A percentile compares a stretch with the other conserved stretches of the same genome.
Conservation (phyloP, 1,284 basidiomycete genomes). For the Sporisorium scitamineum region DNA sequence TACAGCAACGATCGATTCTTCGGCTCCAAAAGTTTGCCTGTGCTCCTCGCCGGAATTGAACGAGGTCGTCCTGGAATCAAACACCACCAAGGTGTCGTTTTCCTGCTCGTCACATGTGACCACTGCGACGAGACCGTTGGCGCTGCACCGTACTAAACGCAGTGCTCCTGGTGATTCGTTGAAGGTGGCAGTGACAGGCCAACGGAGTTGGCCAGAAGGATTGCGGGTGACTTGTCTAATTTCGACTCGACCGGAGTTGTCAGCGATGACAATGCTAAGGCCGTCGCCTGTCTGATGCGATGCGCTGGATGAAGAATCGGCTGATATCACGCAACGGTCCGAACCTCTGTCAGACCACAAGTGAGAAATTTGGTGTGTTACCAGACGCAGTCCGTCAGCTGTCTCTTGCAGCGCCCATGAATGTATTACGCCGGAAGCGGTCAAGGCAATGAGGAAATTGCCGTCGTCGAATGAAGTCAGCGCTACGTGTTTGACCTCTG, state of each 20-base stretch:
- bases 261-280: conserved; percentile 16
- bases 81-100: conserved; percentile 74
- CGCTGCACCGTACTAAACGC: conserved; percentile 4
- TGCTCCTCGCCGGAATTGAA: conserved; percentile 80
- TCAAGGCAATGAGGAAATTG: conserved; percentile 12
- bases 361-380: background rate
- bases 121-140: conserved; percentile 23
- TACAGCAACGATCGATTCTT: conserved; percentile 18
- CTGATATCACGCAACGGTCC: conserved; percentile 10
- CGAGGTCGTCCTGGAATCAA: conserved; percentile 93
- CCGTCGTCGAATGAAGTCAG: conserved; percentile 3
- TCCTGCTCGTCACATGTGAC: conserved; percentile 11
- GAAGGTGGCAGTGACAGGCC: conserved; percentile 8
- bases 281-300: background rate
- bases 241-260: conserved; percentile 15
- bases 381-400: conserved; percentile 1
- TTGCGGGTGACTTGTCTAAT: background rate
- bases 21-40: conserved; percentile 16
- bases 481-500: conserved; percentile 10
- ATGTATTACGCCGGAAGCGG: conserved; percentile 2
- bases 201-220: conserved; percentile 4
- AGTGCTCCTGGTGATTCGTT: background rate
- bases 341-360: background rate
- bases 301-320: conserved; percentile 1
- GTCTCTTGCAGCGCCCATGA: conserved; percentile 15